Evolutionary conservation across 768 basidiomycete species (phyloP).

Genomic region (Phaeotremella fagi): DNA sequence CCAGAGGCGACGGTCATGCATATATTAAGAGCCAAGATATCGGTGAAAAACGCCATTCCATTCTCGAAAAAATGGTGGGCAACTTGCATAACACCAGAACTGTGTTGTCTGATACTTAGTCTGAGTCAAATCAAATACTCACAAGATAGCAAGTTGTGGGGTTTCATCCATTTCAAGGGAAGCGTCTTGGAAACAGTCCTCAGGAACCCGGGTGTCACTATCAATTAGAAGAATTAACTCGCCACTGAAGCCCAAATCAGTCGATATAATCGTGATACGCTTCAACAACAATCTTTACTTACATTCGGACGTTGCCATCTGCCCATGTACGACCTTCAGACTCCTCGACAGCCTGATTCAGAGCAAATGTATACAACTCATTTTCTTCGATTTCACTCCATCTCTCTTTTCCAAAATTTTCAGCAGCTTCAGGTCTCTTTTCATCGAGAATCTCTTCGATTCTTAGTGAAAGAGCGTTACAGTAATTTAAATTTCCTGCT

Average conservation of each 20-base stretch:
- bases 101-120: slow-evolving; percentile 1
- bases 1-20: not conserved
- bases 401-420: slow-evolving; percentile 47
- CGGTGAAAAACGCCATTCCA: slow-evolving; percentile 61
- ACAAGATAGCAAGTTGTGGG: slow-evolving; percentile 54
- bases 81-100: slow-evolving; percentile 7
- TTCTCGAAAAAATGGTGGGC: slow-evolving; percentile 10
- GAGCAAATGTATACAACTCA: slow-evolving; percentile 60
- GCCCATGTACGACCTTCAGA: slow-evolving; percentile 65
- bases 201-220: slow-evolving; percentile 68
- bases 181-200: slow-evolving; percentile 26
- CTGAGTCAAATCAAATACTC: not conserved
- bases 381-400: slow-evolving; percentile 63
- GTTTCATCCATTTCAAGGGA: not conserved
- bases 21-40: slow-evolving; percentile 31
- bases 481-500: slow-evolving; percentile 83
- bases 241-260: slow-evolving; percentile 52
- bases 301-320: slow-evolving; percentile 60
- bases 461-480: slow-evolving; percentile 59
- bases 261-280: too few species aligned
- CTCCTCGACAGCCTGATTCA: slow-evolving; percentile 66
- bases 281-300: too few species aligned
- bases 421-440: slow-evolving; percentile 52
- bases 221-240: slow-evolving; percentile 67
- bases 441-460: slow-evolving; percentile 52